These are phyloP conservation scores for Neopestalotiopsis sp. DNA, from an alignment of 2,329 filamentous ascomycete species.

Conservation along the genomic window DNA sequence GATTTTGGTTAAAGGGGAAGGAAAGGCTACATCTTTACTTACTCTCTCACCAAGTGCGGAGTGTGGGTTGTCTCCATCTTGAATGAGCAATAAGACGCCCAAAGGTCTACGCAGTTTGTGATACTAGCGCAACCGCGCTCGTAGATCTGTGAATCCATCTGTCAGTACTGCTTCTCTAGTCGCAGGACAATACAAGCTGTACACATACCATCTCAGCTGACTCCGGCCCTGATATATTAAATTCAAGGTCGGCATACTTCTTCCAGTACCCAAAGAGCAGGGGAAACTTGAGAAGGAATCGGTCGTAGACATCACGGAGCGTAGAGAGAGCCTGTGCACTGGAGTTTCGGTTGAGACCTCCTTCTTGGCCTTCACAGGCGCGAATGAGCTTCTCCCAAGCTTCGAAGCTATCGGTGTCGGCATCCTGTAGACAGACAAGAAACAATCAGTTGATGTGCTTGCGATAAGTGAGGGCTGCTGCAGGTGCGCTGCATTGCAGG, in stretches of 20 bases:
- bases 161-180: neutral
- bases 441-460: slow-evolving; percentile 22
- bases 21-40: slow-evolving; percentile 78
- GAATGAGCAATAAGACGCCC: slow-evolving; percentile 97
- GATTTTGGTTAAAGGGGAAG: slow-evolving; percentile 66
- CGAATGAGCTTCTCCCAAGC: slow-evolving; percentile 92
- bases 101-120: slow-evolving; percentile 91
- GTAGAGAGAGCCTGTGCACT: slow-evolving; percentile 91
- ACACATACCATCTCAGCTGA: slow-evolving; percentile 86
- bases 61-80: slow-evolving; percentile 98
- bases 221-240: slow-evolving; percentile 95
- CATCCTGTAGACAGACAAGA: slow-evolving; percentile 47
- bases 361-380: slow-evolving; percentile 83
- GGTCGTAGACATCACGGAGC: slow-evolving; percentile 86
- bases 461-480: slow-evolving; percentile 1
- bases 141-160: slow-evolving; percentile 70
- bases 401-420: slow-evolving; percentile 89
- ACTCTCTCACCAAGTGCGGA: slow-evolving; percentile 96
- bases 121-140: slow-evolving; percentile 95
- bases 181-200: neutral
- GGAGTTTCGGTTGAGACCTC: slow-evolving; percentile 94
- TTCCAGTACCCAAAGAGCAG: slow-evolving; percentile 99
- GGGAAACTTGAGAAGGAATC: slow-evolving; percentile 92
- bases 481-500: slow-evolving; percentile 3
- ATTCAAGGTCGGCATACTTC: slow-evolving; percentile 97